phyloP scores from a whole-genome alignment of 176 grass and related monocot species.

The Alopecurus myosuroides region DNA sequence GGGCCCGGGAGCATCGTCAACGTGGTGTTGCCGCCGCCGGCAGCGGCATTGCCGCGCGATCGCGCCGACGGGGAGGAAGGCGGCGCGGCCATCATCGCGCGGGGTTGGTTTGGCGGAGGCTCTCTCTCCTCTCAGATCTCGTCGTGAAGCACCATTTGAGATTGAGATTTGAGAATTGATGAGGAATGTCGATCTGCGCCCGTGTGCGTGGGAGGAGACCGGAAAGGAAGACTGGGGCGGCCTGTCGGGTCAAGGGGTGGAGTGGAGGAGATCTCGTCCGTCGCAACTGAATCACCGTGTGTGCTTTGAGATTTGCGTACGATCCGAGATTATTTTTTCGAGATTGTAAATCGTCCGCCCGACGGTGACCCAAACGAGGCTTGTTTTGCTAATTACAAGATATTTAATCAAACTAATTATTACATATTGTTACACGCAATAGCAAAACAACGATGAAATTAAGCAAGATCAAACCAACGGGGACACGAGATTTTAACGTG shows the following conservation, averaged over 20 bases:
- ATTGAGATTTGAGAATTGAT: constrained; percentile 29
- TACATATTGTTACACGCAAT: too few relatives aligned
- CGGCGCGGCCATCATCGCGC: constrained; percentile 24
- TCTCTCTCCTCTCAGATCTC: constrained; percentile 26
- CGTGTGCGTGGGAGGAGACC: not conserved
- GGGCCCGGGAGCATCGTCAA: constrained; percentile 75
- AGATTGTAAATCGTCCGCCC: too few relatives aligned
- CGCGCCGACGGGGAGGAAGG: constrained; percentile 24
- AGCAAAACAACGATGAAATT: too few relatives aligned
- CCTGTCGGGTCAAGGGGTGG: not conserved
- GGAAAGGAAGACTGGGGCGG: constrained; percentile 8
- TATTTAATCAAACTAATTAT: too few relatives aligned
- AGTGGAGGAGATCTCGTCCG: not conserved
- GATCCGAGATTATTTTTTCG: too few relatives aligned
- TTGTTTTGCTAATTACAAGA: too few relatives aligned
- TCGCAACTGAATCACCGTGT: not conserved
- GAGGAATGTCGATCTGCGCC: not conserved
- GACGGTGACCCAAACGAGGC: too few relatives aligned
- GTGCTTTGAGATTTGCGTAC: not conserved
- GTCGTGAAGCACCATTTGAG: constrained; percentile 16
- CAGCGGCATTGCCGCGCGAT: constrained; percentile 27
- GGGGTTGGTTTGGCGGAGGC: not conserved
- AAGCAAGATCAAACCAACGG: too few relatives aligned
- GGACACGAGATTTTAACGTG: too few relatives aligned
- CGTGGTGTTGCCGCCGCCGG: constrained; percentile 19